Evolutionary conservation across 192 early-diverging fungal genomes (phyloP), one percentile per base, ranked within the genome.

Genomic region (Fimicolochytrium jonesii): DNA sequence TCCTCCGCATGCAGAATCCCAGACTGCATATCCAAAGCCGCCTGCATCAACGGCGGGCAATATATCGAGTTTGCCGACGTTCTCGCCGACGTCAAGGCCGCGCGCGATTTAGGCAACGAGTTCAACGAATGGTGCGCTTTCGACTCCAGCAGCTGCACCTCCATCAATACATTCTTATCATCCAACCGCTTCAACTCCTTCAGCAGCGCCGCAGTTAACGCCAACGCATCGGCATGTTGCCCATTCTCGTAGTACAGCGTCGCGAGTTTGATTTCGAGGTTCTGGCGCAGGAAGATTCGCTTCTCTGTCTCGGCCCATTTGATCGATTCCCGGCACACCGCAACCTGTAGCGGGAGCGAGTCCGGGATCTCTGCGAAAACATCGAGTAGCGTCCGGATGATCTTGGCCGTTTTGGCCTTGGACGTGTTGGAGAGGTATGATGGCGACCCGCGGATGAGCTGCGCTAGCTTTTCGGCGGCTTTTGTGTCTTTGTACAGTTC

Each of bases 161-260:
- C 97, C 41, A 98, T 92, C 53, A 98, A 74, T 22, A 96, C 88
- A 83, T 92, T 93, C 78, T 97, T 97, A 81, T 99, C 97, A 80
- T 99, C 97, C 42, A 99, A 73, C 43, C 91, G 88, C 81, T 98
- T 99, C n/a, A 99, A 81, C 80, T 97, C 94, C 55, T 90, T 93
- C 54, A 97, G 83, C 41, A 99, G 78, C 42, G 82, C 72, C 43
- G 80, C 79, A 39, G 94, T 93, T 52, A 99, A 75, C 23, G 73
- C 74, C 48, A 98, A 73, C 0, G 94, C 88, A 52, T 98, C 94
- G 35, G 90, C 85, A 65, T 98, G 97, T 88, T 92, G 90, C 69
- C 91, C 91, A 77, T 93, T 92, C 65, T 95, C 92, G 35, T 97
- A 76, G 70, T 91, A 87, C 66, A 98, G 75, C 20, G 92, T 83